Conservation (phyloP, 768 basidiomycete genomes). For the Austroboletus eburneus region DNA sequence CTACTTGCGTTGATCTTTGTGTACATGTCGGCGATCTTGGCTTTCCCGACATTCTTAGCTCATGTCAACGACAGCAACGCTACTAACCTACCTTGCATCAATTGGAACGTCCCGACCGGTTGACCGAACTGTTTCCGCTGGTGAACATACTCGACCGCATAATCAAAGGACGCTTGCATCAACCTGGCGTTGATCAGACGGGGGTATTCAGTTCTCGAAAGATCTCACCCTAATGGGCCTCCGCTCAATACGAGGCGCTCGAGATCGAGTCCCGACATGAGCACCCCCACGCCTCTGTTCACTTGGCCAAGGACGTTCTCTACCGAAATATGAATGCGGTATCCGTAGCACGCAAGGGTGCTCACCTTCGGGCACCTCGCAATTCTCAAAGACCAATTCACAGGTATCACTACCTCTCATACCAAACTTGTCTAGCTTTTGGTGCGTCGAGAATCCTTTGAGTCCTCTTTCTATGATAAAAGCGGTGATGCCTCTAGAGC, state of each 20-base stretch:
- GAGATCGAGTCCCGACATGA: constrained; percentile 93
- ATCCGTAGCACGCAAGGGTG: background rate
- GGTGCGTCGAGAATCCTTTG: constrained; percentile 82
- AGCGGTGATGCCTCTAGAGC: constrained; percentile 86
- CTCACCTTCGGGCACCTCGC: constrained; percentile 82
- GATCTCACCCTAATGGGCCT: constrained; percentile 77
- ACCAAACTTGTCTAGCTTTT: constrained; percentile 92
- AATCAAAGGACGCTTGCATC: constrained; percentile 92
- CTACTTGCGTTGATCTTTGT: constrained; percentile 86
- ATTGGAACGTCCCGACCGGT: constrained; percentile 84
- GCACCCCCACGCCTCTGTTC: constrained; percentile 75
- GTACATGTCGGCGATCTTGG: constrained; percentile 91
- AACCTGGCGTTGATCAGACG: constrained; percentile 42
- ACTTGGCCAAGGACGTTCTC: constrained; percentile 83
- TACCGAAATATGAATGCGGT: constrained; percentile 26
- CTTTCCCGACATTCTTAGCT: constrained; percentile 33
- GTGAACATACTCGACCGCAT: constrained; percentile 86
- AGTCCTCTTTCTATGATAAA: constrained; percentile 86
- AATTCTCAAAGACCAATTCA: constrained; percentile 88
- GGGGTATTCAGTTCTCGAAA: background rate
- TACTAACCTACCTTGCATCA: constrained; percentile 78
- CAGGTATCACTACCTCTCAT: constrained; percentile 97
- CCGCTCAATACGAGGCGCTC: constrained; percentile 90
- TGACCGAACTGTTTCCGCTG: constrained; percentile 88
- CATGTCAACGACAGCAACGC: background rate